Evolutionary conservation across 352 stramenopile genomes (phyloP).

Genomic region (Pythium dissimile): DNA sequence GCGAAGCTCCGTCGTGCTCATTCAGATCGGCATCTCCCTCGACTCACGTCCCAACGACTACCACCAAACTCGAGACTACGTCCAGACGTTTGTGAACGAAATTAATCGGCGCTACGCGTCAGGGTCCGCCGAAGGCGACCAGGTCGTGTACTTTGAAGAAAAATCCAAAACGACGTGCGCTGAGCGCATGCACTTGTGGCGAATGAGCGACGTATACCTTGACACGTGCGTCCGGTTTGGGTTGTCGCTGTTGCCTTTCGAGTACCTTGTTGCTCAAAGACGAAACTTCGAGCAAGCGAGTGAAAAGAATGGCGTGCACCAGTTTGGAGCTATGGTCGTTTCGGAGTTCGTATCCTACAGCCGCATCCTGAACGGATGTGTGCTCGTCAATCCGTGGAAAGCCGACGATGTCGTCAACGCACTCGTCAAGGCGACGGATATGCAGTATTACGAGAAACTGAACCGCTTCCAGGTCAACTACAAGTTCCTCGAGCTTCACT

Average conservation of each 20-base stretch:
- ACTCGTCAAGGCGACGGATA: constrained; percentile 59
- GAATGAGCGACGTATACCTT: constrained; percentile 64
- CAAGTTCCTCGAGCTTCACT: constrained; percentile 79
- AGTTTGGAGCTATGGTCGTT: constrained; percentile 89
- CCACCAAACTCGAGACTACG: constrained; percentile 88
- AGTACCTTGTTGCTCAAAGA: constrained; percentile 72
- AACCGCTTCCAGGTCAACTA: constrained; percentile 75
- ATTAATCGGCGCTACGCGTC: constrained; percentile 87
- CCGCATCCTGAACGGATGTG: constrained; percentile 94
- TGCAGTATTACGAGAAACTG: constrained; percentile 77
- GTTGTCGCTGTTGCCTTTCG: constrained; percentile 70
- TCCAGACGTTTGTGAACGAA: constrained; percentile 85
- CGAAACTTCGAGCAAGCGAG: constrained; percentile 39
- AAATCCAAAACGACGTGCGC: constrained; percentile 58
- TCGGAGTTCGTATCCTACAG: constrained; percentile 97
- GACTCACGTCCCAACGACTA: constrained; percentile 92
- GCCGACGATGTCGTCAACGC: constrained; percentile 79
- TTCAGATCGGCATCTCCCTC: constrained; percentile 71
- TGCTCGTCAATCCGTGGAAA: constrained; percentile 98
- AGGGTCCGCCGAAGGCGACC: constrained; percentile 15
- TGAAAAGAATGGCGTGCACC: constrained; percentile 18
- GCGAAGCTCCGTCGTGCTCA: constrained; percentile 60
- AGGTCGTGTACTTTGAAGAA: constrained; percentile 75
- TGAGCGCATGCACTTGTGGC: constrained; percentile 68
- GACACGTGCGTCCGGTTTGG: constrained; percentile 67